Percentiles rank a stretch among this genome's conserved stretches.
Conservation (phyloP, 768 basidiomycete genomes). For the Asterophora lycoperdoides region DNA sequence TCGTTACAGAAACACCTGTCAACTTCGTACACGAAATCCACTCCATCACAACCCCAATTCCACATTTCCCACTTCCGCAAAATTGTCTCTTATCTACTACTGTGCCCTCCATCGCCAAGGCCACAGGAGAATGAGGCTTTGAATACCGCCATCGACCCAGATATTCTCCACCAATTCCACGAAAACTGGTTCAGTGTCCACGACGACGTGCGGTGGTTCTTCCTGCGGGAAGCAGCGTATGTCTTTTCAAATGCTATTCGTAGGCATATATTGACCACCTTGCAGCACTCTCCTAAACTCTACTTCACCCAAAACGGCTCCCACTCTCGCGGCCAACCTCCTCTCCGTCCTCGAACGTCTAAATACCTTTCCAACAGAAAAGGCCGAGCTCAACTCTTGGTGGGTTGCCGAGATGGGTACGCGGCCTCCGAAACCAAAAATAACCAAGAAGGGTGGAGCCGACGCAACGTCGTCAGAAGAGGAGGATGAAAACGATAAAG, state of each 20-base stretch:
- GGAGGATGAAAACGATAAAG: conserved; percentile 30
- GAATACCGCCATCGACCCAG: conserved; percentile 42
- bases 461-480: conserved; percentile 31
- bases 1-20: conserved; percentile 77
- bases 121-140: conserved; percentile 16
- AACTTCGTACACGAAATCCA: conserved; percentile 47
- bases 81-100: conserved; percentile 53
- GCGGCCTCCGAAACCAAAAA: conserved; percentile 50
- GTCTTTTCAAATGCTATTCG: conserved; percentile 18
- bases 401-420: conserved; percentile 68
- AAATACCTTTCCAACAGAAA: conserved; percentile 68
- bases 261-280: conserved; percentile 2
- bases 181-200: conserved; percentile 71
- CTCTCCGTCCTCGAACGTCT: conserved; percentile 65
- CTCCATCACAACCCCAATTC: conserved; percentile 54
- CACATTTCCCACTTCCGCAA: conserved; percentile 65
- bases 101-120: conserved; percentile 52
- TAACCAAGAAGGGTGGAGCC: conserved; percentile 29
- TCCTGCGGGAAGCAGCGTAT: conserved; percentile 75
- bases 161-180: conserved; percentile 61
- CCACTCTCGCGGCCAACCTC: conserved; percentile 41
- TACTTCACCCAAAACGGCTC: conserved; percentile 26
- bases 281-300: conserved; percentile 30
- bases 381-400: conserved; percentile 68
- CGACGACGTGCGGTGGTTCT: conserved; percentile 88